phyloP scores from a whole-genome alignment of 2,329 filamentous ascomycete species.

The Penicillium hordei region DNA sequence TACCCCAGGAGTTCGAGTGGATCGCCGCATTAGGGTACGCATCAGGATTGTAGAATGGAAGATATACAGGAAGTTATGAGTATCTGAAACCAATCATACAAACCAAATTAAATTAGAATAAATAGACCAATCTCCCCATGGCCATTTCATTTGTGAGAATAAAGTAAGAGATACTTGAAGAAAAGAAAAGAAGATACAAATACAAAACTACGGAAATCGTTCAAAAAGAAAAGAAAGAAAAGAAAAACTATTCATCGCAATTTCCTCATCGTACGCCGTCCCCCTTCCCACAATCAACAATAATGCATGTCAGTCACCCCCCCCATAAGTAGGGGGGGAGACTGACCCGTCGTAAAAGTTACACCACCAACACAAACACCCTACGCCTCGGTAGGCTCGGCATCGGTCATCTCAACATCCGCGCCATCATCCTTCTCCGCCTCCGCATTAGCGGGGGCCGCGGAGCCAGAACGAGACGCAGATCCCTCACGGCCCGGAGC shows the following conservation, averaged over 20 bases:
- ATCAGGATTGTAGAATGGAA: not conserved
- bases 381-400: constrained; percentile 26
- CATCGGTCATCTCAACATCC: constrained; percentile 40
- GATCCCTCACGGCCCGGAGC: constrained; percentile 13
- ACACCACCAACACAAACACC: constrained; percentile 9
- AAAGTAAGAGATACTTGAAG: constrained; percentile 12
- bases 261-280: constrained; percentile 17
- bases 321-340: too few relatives aligned
- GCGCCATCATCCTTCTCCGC: constrained; percentile 14
- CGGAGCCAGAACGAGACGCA: constrained; percentile 16
- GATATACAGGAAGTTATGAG: not conserved
- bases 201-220: constrained; percentile 10
- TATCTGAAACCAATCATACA: not conserved
- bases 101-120: not conserved
- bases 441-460: constrained; percentile 12
- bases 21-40: not conserved
- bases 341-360: constrained; percentile 6
- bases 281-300: constrained; percentile 1
- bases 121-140: not conserved
- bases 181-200: constrained; percentile 6
- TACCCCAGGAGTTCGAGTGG: not conserved
- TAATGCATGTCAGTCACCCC: constrained; percentile 1
- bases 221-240: not conserved
- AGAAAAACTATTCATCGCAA: constrained; percentile 13
- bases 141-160: constrained; percentile 6